Percentiles rank a stretch among this genome's conserved stretches.
These are phyloP conservation scores for Trichomonas vaginalis DNA, from an alignment of 208 protist species.

Conservation along the genomic window DNA sequence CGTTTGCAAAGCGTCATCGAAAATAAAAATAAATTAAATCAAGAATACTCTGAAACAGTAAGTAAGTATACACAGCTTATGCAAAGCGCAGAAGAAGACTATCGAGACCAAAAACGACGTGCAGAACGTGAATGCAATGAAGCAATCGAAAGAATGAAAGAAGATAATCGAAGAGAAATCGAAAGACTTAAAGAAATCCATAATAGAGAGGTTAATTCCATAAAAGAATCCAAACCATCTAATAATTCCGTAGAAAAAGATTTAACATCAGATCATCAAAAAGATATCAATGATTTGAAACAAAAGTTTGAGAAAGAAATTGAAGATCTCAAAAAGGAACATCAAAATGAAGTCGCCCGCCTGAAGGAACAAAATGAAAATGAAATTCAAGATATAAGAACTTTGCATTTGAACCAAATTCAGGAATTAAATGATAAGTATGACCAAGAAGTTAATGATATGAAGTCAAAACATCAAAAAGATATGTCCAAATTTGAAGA, in stretches of 20 bases:
- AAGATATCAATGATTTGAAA: background rate
- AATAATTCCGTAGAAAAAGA: too few species aligned
- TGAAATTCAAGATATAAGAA: background rate
- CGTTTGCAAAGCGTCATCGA: background rate
- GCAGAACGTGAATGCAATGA: background rate
- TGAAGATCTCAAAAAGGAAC: background rate
- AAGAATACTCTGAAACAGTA: background rate
- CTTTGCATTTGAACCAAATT: background rate
- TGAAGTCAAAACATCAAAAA: background rate
- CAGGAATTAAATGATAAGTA: background rate
- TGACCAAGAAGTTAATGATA: background rate
- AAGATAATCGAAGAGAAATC: background rate
- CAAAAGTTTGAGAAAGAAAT: background rate
- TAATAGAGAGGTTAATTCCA: background rate
- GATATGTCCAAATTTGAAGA: background rate
- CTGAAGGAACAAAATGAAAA: background rate
- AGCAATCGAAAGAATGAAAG: background rate
- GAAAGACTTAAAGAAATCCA: background rate
- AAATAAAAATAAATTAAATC: background rate
- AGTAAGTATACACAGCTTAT: background rate
- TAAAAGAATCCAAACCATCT: background rate
- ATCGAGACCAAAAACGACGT: background rate
- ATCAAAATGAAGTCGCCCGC: background rate
- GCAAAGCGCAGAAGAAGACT: background rate
- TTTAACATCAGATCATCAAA: background rate